Base-by-base conservation (phyloP, 768 basidiomycete species). In the Dentipellis fragilis region DNA sequence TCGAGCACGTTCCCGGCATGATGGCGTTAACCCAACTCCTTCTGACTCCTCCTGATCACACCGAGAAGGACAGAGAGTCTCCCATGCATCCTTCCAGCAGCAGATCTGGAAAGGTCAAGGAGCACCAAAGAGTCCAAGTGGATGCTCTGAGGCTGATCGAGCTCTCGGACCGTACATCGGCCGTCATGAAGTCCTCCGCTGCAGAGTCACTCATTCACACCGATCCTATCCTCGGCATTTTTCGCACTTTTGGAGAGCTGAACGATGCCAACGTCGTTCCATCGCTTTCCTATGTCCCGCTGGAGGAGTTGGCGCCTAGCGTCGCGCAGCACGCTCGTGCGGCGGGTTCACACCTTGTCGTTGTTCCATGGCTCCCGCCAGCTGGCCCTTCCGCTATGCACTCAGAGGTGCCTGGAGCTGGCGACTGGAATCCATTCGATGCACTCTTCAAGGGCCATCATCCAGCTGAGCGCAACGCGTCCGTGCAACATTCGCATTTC, bases 1-100 rank as follows among this genome's bases (percentile, higher is more conserved):
- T 94, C 49, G 95, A 96, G 63, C 89, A 93, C 66, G 67, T 98
- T 0, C 86, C 93, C 0, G 81, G 87, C 9, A 84, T 91, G 69
- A 94, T 99, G 92, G 81, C 89, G 0, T 72, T 99, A 54, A 82
- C 89, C 0, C 88, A 94, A 64, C 81, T 97, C 54, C 73, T 97
- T 42, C 84, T 84, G 22, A 69, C 75, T 1, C 66, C 69, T 0
- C 62, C 66, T 7, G 40, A 53, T 4, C 52, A 57, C 22, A 17
- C 42, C 22, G 51, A 51, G 14, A 54, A 57, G 51, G 54, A 61
- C 21, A 22, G 35, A 8, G 16, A 55, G n/a, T 23, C 50, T 14
- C 29, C 29, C 29, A 29, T 29, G 29, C 29, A 6, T 6, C 2
- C 17, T 17, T 19, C 51, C 48, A 36, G 42, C 29, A 10, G 10